Conservation (phyloP, 2,329 filamentous ascomycete species). For the Cercospora berteroae region DNA sequence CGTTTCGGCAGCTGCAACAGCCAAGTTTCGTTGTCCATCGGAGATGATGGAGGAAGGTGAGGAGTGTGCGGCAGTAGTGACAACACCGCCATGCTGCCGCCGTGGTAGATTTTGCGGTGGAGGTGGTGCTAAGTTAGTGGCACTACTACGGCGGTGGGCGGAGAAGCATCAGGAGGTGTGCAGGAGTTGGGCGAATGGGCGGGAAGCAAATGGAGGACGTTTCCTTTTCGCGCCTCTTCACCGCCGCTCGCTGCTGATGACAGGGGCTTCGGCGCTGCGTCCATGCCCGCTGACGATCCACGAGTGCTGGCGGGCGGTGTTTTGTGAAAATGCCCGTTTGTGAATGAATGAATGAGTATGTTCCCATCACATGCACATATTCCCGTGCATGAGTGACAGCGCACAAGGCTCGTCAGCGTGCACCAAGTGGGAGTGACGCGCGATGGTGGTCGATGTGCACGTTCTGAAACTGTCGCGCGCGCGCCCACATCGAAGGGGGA, state of each 20-base stretch:
- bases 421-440: neutral
- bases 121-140: neutral
- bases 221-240: neutral
- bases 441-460: neutral
- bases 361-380: neutral
- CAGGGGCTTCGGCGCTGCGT: neutral
- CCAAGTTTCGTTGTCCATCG: neutral
- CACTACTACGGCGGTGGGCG: neutral
- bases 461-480: neutral
- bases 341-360: neutral
- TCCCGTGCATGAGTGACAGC: no score
- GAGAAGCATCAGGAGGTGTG: neutral
- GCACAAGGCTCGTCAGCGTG: neutral
- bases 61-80: neutral
- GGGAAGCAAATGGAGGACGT: neutral
- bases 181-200: neutral
- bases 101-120: neutral
- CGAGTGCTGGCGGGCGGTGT: neutral
- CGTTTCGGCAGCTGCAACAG: neutral
- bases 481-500: neutral
- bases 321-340: neutral
- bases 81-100: neutral
- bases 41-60: neutral
- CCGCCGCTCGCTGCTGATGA: constrained; percentile 2
- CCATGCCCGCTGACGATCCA: neutral